Conservation (phyloP, 2,329 filamentous ascomycete genomes). For the Sarocladium brachiariae region DNA sequence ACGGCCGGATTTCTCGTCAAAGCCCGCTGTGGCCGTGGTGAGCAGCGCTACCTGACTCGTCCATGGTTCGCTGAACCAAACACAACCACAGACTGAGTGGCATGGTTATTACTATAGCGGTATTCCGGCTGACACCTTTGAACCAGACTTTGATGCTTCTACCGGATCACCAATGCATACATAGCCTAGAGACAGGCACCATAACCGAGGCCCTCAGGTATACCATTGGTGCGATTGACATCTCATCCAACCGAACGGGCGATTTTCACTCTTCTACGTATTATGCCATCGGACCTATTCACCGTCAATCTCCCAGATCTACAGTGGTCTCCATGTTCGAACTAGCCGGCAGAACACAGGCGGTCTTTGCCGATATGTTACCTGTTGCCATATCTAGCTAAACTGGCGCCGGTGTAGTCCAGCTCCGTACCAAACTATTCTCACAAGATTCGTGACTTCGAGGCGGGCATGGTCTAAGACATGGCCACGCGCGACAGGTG, state of each 20-base stretch:
- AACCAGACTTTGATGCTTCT: background rate
- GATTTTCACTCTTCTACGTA: background rate
- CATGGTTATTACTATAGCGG: background rate
- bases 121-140: conserved; percentile 2
- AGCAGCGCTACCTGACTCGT: background rate
- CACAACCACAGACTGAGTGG: background rate
- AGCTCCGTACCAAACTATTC: conserved; percentile 9
- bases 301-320: conserved; percentile 6
- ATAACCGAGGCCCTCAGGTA: background rate
- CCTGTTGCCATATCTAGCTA: background rate
- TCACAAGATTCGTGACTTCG: background rate
- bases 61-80: background rate
- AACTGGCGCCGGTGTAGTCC: background rate
- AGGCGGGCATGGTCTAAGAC: conserved; percentile 6
- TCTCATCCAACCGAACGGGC: conserved; percentile 2
- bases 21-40: background rate
- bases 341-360: conserved; percentile 1
- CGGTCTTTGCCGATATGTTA: background rate
- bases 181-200: background rate
- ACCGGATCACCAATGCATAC: conserved; percentile 1
- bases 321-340: too few species aligned
- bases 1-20: background rate
- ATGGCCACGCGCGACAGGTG: background rate
- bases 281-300: conserved; percentile 6
- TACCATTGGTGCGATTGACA: conserved; percentile 4